Evolutionary conservation across 2,329 filamentous ascomycete genomes (phyloP).

Genomic region (Claviceps pazoutovae): DNA sequence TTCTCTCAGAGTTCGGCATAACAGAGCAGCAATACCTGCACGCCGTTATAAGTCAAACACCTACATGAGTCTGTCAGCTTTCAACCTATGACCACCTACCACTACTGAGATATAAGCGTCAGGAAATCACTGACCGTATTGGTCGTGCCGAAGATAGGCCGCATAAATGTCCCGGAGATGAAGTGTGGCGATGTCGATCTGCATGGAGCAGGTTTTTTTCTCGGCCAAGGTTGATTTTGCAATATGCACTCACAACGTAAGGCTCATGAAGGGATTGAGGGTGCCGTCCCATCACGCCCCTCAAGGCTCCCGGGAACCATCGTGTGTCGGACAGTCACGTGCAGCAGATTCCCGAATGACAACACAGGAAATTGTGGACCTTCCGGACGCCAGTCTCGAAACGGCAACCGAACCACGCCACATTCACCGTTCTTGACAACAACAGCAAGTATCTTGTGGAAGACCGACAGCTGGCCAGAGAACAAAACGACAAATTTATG

Average conservation of each 20-base stretch:
- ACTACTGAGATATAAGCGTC: slow-evolving; percentile 7
- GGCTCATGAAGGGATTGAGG: slow-evolving; percentile 12
- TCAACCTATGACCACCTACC: slow-evolving; percentile 2
- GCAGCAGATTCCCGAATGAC: slow-evolving; percentile 4
- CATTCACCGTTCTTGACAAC: neutral
- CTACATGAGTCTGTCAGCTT: slow-evolving; percentile 6
- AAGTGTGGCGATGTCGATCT: neutral
- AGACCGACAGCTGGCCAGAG: neutral
- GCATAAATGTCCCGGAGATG: neutral
- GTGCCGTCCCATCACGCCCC: slow-evolving; percentile 12
- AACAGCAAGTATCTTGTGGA: neutral
- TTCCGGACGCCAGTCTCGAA: slow-evolving; percentile 5
- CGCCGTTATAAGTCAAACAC: neutral
- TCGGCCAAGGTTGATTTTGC: slow-evolving; percentile 7
- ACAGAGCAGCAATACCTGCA: neutral
- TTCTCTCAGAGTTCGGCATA: slow-evolving; percentile 1
- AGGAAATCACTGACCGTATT: slow-evolving; percentile 8
- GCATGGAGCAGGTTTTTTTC: neutral
- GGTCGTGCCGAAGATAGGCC: neutral
- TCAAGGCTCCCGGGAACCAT: slow-evolving; percentile 10
- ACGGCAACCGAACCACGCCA: neutral
- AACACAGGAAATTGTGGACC: slow-evolving; percentile 8
- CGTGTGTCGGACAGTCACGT: slow-evolving; percentile 11
- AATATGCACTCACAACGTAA: slow-evolving; percentile 10
- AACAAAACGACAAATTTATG: neutral